phyloP scores from a whole-genome alignment of 768 basidiomycete genomes.

The Pisolithus sp. region DNA sequence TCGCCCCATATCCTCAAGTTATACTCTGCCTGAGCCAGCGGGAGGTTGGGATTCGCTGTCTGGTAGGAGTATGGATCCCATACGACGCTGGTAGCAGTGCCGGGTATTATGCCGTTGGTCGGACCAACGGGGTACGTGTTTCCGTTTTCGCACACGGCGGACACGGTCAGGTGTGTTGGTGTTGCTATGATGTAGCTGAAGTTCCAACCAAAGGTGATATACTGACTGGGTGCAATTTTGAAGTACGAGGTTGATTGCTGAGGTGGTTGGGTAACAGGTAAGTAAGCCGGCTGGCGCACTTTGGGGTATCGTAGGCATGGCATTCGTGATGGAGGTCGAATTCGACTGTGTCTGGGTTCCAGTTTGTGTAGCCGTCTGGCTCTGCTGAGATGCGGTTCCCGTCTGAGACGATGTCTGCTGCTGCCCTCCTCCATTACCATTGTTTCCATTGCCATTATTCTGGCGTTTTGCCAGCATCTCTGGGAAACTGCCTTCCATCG shows the following conservation, averaged over 20 bases:
- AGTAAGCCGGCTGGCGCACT: conserved; percentile 58
- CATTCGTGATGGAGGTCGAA: background rate
- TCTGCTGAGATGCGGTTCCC: conserved; percentile 2
- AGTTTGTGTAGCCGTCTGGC: conserved; percentile 6
- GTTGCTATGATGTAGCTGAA: conserved; percentile 66
- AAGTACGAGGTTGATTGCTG: conserved; percentile 78
- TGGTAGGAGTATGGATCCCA: conserved; percentile 84
- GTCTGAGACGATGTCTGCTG: background rate
- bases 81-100: conserved; percentile 60
- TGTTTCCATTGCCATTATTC: background rate
- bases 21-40: conserved; percentile 71
- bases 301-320: conserved; percentile 36
- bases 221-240: conserved; percentile 71
- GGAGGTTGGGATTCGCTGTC: conserved; percentile 47
- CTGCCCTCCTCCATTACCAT: conserved; percentile 1
- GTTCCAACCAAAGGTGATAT: conserved; percentile 90
- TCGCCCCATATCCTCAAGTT: conserved; percentile 80
- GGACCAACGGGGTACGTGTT: conserved; percentile 88
- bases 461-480: conserved; percentile 8
- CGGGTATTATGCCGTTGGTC: conserved; percentile 63
- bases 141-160: conserved; percentile 78
- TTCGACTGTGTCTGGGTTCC: conserved; percentile 3
- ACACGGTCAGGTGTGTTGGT: conserved; percentile 72
- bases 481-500: too few relatives aligned
- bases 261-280: conserved; percentile 74